phyloP scores from a whole-genome alignment of 208 protist species.

The Perkinsela sp. region DNA sequence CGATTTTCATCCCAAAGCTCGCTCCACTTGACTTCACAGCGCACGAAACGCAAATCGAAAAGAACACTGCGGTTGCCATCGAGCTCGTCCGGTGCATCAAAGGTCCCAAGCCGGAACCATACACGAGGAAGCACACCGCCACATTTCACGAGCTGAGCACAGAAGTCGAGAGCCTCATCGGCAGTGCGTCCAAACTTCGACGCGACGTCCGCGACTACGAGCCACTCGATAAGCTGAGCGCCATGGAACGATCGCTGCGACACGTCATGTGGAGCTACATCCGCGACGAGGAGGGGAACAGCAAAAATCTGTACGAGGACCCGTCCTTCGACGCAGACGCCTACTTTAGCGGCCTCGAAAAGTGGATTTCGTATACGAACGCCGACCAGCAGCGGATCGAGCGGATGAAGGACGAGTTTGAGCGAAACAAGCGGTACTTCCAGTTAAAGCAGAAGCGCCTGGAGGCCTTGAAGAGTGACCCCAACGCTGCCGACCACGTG shows the following conservation, averaged over 20 bases:
- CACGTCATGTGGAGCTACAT: constrained; percentile 64
- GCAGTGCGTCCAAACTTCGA: constrained; percentile 28
- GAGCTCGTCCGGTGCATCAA: constrained; percentile 61
- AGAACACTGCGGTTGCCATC: constrained; percentile 57
- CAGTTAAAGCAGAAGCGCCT: constrained; percentile 27
- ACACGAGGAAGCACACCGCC: constrained; percentile 31
- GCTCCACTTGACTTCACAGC: constrained; percentile 12
- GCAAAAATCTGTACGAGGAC: not conserved
- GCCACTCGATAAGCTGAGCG: constrained; percentile 53
- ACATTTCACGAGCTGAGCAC: constrained; percentile 56
- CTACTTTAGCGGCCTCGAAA: constrained; percentile 46
- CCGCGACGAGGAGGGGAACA: constrained; percentile 22
- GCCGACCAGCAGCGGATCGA: constrained; percentile 43
- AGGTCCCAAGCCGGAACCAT: constrained; percentile 23
- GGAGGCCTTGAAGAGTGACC: constrained; percentile 19
- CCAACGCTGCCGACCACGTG: constrained; percentile 1
- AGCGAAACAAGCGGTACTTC: constrained; percentile 29
- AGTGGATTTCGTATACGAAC: constrained; percentile 64
- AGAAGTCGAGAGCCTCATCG: constrained; percentile 58
- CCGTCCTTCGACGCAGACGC: constrained; percentile 11
- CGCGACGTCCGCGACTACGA: constrained; percentile 35
- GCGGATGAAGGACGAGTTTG: constrained; percentile 30
- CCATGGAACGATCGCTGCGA: constrained; percentile 66
- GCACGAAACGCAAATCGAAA: constrained; percentile 25
- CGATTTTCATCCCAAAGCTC: constrained; percentile 22